These are phyloP conservation scores for Naganishia vishniacii DNA, from an alignment of 768 basidiomycete species.

Conservation along the genomic window DNA sequence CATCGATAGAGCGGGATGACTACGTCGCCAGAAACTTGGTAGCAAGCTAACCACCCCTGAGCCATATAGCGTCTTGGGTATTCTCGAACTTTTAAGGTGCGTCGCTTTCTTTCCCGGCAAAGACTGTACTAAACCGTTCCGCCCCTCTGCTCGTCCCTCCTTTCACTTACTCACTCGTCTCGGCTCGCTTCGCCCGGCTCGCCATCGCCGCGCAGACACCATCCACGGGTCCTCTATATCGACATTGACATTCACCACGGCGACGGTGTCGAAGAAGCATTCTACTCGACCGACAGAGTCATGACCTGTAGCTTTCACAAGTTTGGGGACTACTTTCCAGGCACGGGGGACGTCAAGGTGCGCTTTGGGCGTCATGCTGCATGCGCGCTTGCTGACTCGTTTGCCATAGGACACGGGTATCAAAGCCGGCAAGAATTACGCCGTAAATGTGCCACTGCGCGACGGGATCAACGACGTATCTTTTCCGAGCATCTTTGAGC, in stretches of 20 bases:
- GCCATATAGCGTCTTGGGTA: conserved; percentile 84
- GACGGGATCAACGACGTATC: conserved; percentile 94
- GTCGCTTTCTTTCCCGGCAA: too few species aligned
- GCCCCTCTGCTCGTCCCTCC: conserved; percentile 46
- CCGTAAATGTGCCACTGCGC: conserved; percentile 87
- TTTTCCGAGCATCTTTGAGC: conserved; percentile 91
- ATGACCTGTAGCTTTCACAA: conserved; percentile 99
- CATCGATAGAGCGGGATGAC: too few species aligned
- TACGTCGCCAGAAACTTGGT: too few species aligned
- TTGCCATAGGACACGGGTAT: conserved; percentile 68
- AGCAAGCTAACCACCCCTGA: too few species aligned
- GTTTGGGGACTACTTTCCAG: conserved; percentile 91
- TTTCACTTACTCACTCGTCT: too few species aligned
- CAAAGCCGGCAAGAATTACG: conserved; percentile 68
- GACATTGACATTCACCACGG: conserved; percentile 99
- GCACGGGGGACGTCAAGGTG: conserved; percentile 69
- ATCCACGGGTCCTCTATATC: conserved; percentile 89
- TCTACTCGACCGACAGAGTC: conserved; percentile 96
- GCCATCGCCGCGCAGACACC: conserved; percentile 47
- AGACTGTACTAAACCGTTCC: too few species aligned
- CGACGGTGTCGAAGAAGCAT: conserved; percentile 98
- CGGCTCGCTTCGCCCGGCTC: too few species aligned
- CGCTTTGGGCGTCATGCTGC: not conserved
- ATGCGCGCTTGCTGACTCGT: not conserved
- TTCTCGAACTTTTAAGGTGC: conserved; percentile 81